A percentile compares a stretch with the other conserved stretches of the same genome.
phyloP scores from a whole-genome alignment of 2,329 filamentous ascomycete species.

The Penicillium sp. region DNA sequence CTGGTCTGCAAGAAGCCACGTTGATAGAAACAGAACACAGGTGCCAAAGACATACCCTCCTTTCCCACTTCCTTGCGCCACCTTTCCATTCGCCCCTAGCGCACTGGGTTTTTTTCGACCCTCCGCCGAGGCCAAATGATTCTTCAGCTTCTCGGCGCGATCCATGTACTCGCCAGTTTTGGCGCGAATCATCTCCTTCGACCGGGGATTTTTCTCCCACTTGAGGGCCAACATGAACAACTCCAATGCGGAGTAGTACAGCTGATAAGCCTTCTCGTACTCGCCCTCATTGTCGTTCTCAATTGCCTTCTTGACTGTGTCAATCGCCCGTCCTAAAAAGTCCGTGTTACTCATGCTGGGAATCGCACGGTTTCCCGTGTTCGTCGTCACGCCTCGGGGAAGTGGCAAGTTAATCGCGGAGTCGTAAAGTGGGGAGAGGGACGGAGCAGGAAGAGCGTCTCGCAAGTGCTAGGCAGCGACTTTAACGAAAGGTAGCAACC shows the following conservation, averaged over 20 bases:
- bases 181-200: conserved; percentile 93
- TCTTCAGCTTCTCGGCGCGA: conserved; percentile 95
- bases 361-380: conserved; percentile 11
- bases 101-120: conserved; percentile 53
- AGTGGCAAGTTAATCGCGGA: conserved; percentile 22
- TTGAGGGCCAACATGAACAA: conserved; percentile 98
- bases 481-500: conserved; percentile 4
- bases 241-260: conserved; percentile 93
- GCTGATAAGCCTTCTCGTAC: conserved; percentile 94
- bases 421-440: conserved; percentile 22
- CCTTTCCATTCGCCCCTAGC: conserved; percentile 52
- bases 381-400: conserved; percentile 10
- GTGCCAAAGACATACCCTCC: conserved; percentile 47
- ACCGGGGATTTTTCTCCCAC: conserved; percentile 98
- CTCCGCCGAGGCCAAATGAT: conserved; percentile 69
- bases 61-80: conserved; percentile 52
- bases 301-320: conserved; percentile 95
- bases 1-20: background rate
- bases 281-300: conserved; percentile 92
- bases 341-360: conserved; percentile 86
- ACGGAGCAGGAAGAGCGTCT: conserved; percentile 15
- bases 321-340: conserved; percentile 94
- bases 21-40: background rate
- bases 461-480: conserved; percentile 14
- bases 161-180: conserved; percentile 98